phyloP scores from a whole-genome alignment of 2,329 filamentous ascomycete genomes.

The Aspergillus alliaceus region DNA sequence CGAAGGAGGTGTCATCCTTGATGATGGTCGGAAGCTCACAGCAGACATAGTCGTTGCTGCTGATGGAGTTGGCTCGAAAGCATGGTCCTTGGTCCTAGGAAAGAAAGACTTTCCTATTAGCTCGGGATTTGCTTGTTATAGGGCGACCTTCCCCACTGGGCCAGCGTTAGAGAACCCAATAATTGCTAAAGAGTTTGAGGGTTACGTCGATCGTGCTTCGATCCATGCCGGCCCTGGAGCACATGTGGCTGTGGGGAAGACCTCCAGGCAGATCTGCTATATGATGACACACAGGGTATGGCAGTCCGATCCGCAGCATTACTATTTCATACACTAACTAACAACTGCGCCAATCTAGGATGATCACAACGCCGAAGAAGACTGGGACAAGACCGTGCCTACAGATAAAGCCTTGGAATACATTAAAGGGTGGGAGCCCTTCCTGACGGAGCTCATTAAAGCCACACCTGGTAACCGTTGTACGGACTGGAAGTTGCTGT shows the following conservation, averaged over 20 bases:
- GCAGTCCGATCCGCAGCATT: neutral
- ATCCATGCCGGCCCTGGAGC: conserved; percentile 1
- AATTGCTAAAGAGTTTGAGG: conserved; percentile 1
- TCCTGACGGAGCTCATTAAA: neutral
- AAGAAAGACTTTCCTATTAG: neutral
- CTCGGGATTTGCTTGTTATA: conserved; percentile 4
- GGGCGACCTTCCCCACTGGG: neutral
- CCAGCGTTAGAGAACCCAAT: neutral
- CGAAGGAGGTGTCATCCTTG: neutral
- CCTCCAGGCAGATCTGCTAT: neutral
- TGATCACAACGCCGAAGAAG: neutral
- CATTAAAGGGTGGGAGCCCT: neutral
- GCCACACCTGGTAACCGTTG: neutral
- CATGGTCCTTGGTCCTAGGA: conserved; percentile 1
- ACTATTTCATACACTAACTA: neutral
- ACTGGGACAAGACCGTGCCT: neutral
- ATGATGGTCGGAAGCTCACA: neutral
- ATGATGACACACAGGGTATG: conserved; percentile 5
- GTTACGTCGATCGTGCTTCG: neutral
- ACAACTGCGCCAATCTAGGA: too few species aligned
- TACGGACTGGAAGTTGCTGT: neutral
- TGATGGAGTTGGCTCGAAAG: conserved; percentile 5
- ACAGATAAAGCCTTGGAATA: neutral
- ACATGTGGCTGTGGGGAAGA: neutral
- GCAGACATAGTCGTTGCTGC: conserved; percentile 6